Base-by-base conservation (phyloP, 164 flowering plant species). In the Umbellularia californica region DNA sequence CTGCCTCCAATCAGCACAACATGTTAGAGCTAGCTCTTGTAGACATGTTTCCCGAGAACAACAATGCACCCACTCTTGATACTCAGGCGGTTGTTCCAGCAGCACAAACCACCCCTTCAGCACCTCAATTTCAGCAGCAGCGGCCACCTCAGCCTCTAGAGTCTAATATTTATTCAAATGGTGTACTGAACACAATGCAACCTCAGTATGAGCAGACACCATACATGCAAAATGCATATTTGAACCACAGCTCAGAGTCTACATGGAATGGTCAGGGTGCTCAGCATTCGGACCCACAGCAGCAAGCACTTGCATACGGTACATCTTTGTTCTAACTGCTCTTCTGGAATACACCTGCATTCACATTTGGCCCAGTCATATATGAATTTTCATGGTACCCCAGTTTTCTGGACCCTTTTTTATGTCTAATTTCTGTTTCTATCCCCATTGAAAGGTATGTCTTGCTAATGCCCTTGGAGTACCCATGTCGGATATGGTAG, bases 191-290 rank as follows among this genome's bases (percentile, higher is more conserved):
- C 78, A 75, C 72, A 74, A 84, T 80, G 27, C 74, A 78, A 35
- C 77, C 87, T 65, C 85, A 77, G 67, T 81, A 82, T 79, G 88
- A 83, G 76, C 92, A 88, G 75, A 73, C 88, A 75, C 58, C 69
- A 0, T 85, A 79, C 74, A 55, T 75, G 19, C 90, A 87, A 77
- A 83, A 80, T 27, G 50, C 79, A 27, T 76, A 70, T 51, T 28
- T 33, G 6, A 84, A 78, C 65, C 71, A 47, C 25, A 30, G 6
- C 24, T 41, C 27, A 47, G 47, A 64, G 50, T 76, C 88, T 71
- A 81, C 86, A 69, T 90, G 97, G 98, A 89, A 87, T 81, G 90
- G 89, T 9, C 94, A 88, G 74, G 81, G 78, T 75, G 23, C 81
- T 10, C 93, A 77, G 58, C 78, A 68, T 50, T 58, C 71, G 12